Evolutionary conservation across 2,329 filamentous ascomycete species (phyloP), one percentile per base, ranked within the genome.

Genomic region (Botryotinia convoluta): DNA sequence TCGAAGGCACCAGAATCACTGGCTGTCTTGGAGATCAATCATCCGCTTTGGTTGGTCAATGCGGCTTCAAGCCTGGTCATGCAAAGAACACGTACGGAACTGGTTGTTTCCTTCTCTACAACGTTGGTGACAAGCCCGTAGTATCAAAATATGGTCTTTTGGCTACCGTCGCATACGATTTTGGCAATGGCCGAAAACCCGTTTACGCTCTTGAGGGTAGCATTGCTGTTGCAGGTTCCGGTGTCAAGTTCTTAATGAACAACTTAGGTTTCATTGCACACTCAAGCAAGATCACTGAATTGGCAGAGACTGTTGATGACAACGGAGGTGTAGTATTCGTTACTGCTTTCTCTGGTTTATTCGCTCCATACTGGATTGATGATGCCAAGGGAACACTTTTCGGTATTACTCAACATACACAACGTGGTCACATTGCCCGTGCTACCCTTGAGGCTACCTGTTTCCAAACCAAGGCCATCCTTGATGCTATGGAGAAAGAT

Each of bases 361-460:
- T 97, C 81, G 94, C 94, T 1, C 94, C 94, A 0, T 97, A 97
- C 83, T 97, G 94, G 94, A 95, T 97, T 75, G 94, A 97, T 80
- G 93, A 97, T 83, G 94, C 94, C 32, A 92, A 94, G 81, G 94
- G 94, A 74, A 97, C 94, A 8, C 89, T 96, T 14, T 78, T 95
- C 79, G 93, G 93, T 65, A 91, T 97, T 76, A 96, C 93, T 0
- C 92, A 95, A 78, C 92, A 94, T 83, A 97, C 94, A 0, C 88
- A 94, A 80, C 91, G 91, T 78, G 93, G 93, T 26, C 94, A 97
- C 81, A 93, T 97, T 78, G 94, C 93, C 62, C 91, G 94, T 74
- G 94, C 94, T 51, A 97, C 94, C 0, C 89, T 97, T 71, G 94
- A 97, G 83, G 94, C 94, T 7, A 95, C 93, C 54, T 97, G 94